Conservation (phyloP, 202 grass and related monocot genomes). For the Alloteropsis angusta region DNA sequence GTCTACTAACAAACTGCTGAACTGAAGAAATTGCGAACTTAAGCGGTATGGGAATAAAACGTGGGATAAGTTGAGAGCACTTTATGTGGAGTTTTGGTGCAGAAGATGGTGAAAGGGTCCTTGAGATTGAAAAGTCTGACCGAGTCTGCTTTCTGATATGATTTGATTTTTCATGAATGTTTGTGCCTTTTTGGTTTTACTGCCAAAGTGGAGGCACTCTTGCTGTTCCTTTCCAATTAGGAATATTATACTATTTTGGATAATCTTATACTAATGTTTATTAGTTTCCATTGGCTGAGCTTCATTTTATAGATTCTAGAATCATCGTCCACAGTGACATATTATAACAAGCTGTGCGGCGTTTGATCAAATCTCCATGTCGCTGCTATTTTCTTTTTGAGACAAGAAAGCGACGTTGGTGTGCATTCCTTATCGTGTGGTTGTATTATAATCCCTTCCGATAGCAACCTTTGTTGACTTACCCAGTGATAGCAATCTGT, state of each 20-base stretch:
- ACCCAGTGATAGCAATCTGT: slow-evolving; percentile 4
- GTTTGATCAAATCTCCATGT: slow-evolving; percentile 18
- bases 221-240: background rate
- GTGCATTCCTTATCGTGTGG: slow-evolving; percentile 18
- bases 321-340: background rate
- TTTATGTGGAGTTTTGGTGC: background rate
- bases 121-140: slow-evolving; percentile 13
- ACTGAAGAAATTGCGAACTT: background rate
- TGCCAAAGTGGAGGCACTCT: background rate
- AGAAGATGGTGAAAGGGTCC: background rate
- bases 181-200: background rate
- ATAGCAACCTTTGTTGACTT: slow-evolving; percentile 24
- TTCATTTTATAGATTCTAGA: slow-evolving; percentile 27
- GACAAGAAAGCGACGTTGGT: slow-evolving; percentile 28
- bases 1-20: background rate
- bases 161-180: slow-evolving; percentile 4
- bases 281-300: background rate
- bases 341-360: slow-evolving; percentile 2
- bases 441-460: slow-evolving; percentile 24
- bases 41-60: background rate
- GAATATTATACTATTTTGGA: background rate
- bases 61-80: background rate
- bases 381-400: slow-evolving; percentile 7
- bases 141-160: background rate
- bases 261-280: background rate